Evolutionary conservation across 148 eudicot species (phyloP).

Genomic region (Fagopyrum tataricum): DNA sequence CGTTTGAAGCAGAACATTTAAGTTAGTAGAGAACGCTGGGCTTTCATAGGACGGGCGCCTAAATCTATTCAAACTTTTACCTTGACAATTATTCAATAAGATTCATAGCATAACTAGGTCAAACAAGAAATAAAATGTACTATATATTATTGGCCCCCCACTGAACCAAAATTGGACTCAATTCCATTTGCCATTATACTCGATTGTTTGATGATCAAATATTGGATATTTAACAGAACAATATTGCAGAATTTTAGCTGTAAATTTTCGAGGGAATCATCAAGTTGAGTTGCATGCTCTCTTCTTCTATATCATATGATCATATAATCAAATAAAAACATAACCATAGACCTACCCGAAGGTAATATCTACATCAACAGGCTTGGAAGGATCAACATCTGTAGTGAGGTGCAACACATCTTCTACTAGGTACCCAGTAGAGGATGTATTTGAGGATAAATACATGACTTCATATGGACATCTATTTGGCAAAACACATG

Average conservation of each 20-base stretch:
- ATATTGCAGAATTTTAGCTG: background rate
- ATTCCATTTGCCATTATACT: background rate
- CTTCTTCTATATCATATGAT: background rate
- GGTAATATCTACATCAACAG: conserved; percentile 51
- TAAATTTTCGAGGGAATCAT: background rate
- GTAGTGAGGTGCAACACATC: conserved; percentile 72
- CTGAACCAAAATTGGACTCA: background rate
- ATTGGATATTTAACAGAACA: background rate
- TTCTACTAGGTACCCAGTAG: conserved; percentile 70
- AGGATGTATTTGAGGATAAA: conserved; percentile 73
- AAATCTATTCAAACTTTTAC: background rate
- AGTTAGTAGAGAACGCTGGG: background rate
- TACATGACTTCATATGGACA: conserved; percentile 69
- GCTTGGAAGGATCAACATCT: conserved; percentile 43
- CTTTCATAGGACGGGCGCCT: background rate
- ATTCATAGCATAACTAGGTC: background rate
- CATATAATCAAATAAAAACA: background rate
- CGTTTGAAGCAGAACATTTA: conserved; percentile 15
- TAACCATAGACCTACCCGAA: conserved; percentile 58
- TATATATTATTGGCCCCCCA: background rate
- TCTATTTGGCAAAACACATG: conserved; percentile 28
- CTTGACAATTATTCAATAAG: background rate
- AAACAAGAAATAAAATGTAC: background rate
- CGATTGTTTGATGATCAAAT: background rate
- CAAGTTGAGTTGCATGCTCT: background rate